These are phyloP conservation scores for Podospora comata DNA, from an alignment of 495 filamentous ascomycete genomes.

Conservation along the genomic window DNA sequence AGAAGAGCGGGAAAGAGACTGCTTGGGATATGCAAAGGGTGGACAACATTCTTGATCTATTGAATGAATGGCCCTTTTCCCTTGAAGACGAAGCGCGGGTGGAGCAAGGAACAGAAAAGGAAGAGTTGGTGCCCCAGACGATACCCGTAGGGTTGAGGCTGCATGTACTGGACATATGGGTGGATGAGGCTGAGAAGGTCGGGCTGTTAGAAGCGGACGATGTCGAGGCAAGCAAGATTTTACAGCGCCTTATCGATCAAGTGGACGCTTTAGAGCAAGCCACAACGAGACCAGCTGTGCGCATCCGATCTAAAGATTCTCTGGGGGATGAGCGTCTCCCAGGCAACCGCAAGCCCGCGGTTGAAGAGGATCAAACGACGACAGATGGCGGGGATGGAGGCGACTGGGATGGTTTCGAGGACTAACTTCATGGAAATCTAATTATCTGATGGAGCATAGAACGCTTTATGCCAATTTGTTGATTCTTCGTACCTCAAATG, in stretches of 20 bases:
- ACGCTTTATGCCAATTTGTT: not conserved
- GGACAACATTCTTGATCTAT: slow-evolving; percentile 39
- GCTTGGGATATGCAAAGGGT: slow-evolving; percentile 35
- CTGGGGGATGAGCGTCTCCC: slow-evolving; percentile 72
- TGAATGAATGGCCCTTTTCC: slow-evolving; percentile 46
- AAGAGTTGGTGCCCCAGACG: slow-evolving; percentile 34
- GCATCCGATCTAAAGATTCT: slow-evolving; percentile 65
- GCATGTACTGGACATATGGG: slow-evolving; percentile 87
- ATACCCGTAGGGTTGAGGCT: slow-evolving; percentile 79
- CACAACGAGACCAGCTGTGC: slow-evolving; percentile 69
- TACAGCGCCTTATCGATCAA: slow-evolving; percentile 35
- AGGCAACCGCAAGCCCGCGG: slow-evolving; percentile 39
- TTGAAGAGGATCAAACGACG: slow-evolving; percentile 39
- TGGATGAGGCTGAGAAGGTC: slow-evolving; percentile 76
- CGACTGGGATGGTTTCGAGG: slow-evolving; percentile 75
- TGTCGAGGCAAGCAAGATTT: slow-evolving; percentile 34
- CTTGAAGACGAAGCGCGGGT: slow-evolving; percentile 36
- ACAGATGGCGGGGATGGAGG: slow-evolving; percentile 29
- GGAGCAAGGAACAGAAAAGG: slow-evolving; percentile 21
- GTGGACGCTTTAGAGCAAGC: slow-evolving; percentile 41
- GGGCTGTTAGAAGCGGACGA: slow-evolving; percentile 51
- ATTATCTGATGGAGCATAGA: not conserved
- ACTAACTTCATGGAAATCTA: slow-evolving; percentile 32
- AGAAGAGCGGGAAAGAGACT: slow-evolving; percentile 1
- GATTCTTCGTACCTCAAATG: not conserved